A percentile compares a stretch with the other conserved stretches of the same genome.
phyloP scores from a whole-genome alignment of 495 filamentous ascomycete genomes.

The Astrothelium subdiscretum region DNA sequence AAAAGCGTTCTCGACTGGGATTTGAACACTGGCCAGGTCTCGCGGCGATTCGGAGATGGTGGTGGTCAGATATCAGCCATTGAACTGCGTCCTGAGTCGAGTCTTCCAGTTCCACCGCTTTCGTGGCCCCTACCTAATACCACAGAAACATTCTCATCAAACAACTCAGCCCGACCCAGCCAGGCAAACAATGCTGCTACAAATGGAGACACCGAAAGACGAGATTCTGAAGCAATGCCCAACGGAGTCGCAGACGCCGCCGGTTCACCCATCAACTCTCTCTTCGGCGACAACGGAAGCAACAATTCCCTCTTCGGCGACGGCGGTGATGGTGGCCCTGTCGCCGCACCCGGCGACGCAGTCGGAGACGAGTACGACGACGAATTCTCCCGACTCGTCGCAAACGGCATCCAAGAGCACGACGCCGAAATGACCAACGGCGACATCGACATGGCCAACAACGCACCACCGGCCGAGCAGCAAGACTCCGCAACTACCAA shows the following conservation, averaged over 20 bases:
- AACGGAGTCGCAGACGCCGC: slow-evolving; percentile 29
- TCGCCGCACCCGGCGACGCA: slow-evolving; percentile 26
- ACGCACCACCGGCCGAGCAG: neutral
- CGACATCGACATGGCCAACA: neutral
- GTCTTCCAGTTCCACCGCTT: slow-evolving; percentile 60
- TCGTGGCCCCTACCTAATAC: slow-evolving; percentile 42
- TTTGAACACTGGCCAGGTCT: slow-evolving; percentile 70
- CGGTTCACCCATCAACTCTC: slow-evolving; percentile 59
- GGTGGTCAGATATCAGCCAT: slow-evolving; percentile 80
- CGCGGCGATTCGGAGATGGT: slow-evolving; percentile 60
- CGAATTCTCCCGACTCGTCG: slow-evolving; percentile 72
- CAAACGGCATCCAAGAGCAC: slow-evolving; percentile 37
- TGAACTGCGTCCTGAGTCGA: slow-evolving; percentile 70
- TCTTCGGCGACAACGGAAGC: slow-evolving; percentile 39
- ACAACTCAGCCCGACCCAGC: slow-evolving; percentile 27
- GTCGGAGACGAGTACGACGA: slow-evolving; percentile 66
- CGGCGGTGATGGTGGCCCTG: slow-evolving; percentile 41
- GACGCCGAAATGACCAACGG: slow-evolving; percentile 31
- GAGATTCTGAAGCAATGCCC: slow-evolving; percentile 27
- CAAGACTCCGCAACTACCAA: slow-evolving; percentile 4
- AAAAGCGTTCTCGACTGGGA: slow-evolving; percentile 93
- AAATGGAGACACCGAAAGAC: slow-evolving; percentile 38
- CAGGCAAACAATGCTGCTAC: slow-evolving; percentile 31
- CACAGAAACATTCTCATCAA: slow-evolving; percentile 59
- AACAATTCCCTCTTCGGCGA: slow-evolving; percentile 77